Evolutionary conservation across 768 basidiomycete genomes (phyloP).

Genomic region (Hericium coralloides): DNA sequence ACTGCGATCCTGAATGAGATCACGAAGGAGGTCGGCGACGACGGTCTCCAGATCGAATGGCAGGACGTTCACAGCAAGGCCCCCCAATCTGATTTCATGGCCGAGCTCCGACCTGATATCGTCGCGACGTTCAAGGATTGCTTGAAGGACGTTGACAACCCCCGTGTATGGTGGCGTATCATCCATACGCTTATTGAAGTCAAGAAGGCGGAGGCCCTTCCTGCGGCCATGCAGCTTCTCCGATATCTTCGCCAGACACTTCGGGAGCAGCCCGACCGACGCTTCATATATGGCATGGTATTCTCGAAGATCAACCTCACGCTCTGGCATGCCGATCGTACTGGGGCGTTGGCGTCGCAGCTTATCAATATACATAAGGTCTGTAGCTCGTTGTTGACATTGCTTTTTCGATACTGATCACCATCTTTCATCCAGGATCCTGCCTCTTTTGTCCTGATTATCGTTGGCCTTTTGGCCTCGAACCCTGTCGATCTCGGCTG

Average conservation of each 20-base stretch:
- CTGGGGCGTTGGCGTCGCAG: not conserved
- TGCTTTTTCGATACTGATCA: not conserved
- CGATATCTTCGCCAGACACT: not conserved
- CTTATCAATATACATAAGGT: not conserved
- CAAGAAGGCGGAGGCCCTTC: not conserved
- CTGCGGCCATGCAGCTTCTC: not conserved
- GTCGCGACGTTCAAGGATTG: not conserved
- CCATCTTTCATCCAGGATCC: not conserved
- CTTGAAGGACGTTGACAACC: not conserved
- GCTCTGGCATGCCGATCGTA: slow-evolving; percentile 1
- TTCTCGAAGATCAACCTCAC: not conserved
- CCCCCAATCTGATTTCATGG: not conserved
- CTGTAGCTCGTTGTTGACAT: not conserved
- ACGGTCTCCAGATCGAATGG: not conserved
- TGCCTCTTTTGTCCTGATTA: not conserved
- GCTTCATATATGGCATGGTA: slow-evolving; percentile 1
- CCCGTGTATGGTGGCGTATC: not conserved
- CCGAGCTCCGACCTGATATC: not conserved
- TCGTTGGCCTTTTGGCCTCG: not conserved
- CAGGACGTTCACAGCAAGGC: not conserved
- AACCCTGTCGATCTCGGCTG: not conserved
- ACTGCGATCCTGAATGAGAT: not conserved
- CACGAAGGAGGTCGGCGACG: not conserved
- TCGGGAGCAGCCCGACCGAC: not conserved
- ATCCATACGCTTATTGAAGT: not conserved